Conservation (phyloP, 139 green algal genomes). For the Medakamo hakoo region DNA sequence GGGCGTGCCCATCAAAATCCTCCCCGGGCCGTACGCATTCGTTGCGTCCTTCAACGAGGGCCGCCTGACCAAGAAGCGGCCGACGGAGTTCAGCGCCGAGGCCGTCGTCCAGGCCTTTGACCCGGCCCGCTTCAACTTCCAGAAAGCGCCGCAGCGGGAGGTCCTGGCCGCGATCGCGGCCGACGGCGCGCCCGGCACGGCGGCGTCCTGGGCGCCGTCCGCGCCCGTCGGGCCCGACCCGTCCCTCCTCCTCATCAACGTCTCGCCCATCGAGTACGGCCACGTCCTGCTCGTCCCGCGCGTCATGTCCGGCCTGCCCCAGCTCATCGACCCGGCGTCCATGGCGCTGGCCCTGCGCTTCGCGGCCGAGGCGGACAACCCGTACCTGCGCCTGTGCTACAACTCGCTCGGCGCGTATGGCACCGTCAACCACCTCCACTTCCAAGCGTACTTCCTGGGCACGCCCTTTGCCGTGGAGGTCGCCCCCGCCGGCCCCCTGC, state of each 20-base stretch:
- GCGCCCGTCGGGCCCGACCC: constrained; percentile 23
- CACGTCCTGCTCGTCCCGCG: constrained; percentile 93
- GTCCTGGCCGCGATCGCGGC: constrained; percentile 80
- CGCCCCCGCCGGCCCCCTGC: constrained; percentile 40
- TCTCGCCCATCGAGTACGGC: constrained; percentile 95
- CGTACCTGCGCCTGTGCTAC: constrained; percentile 87
- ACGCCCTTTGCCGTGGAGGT: constrained; percentile 69
- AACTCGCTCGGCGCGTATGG: constrained; percentile 94
- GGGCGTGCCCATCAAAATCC: constrained; percentile 63
- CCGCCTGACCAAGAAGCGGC: constrained; percentile 82
- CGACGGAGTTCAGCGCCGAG: constrained; percentile 93
- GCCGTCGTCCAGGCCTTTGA: constrained; percentile 80
- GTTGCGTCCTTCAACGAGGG: constrained; percentile 93
- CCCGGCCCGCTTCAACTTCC: constrained; percentile 95
- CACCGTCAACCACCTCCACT: constrained; percentile 99
- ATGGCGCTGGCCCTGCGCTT: constrained; percentile 81
- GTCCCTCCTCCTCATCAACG: constrained; percentile 92
- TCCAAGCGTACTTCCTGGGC: constrained; percentile 56
- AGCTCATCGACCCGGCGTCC: constrained; percentile 34
- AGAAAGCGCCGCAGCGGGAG: constrained; percentile 78
- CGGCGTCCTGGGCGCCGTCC: neutral
- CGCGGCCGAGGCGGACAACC: constrained; percentile 60
- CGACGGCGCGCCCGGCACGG: neutral
- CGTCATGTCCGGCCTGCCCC: constrained; percentile 46
- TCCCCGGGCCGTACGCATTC: constrained; percentile 69